Evolutionary conservation across 2,329 filamentous ascomycete species (phyloP).

Genomic region (Fonsecaea erecta): DNA sequence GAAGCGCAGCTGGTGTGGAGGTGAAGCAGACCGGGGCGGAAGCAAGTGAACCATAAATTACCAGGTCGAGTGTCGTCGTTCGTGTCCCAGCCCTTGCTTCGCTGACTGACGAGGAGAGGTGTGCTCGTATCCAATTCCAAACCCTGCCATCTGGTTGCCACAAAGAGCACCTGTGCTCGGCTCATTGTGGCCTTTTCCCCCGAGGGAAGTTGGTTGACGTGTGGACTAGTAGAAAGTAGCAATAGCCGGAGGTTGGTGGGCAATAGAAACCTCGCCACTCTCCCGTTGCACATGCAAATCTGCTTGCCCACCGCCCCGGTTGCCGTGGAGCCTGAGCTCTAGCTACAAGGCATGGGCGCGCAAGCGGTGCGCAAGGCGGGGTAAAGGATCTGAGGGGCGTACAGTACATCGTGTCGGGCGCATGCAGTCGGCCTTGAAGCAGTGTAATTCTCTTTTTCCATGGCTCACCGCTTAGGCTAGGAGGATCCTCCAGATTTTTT

Average conservation of each 20-base stretch:
- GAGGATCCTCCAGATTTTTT: neutral
- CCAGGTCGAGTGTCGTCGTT: neutral
- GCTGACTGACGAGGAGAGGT: neutral
- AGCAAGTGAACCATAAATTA: neutral
- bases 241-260: neutral
- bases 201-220: neutral
- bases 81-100: neutral
- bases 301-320: neutral
- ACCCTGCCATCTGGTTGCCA: slow-evolving; percentile 5
- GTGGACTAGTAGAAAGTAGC: neutral
- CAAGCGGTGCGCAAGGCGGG: neutral
- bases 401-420: neutral
- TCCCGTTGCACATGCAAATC: neutral
- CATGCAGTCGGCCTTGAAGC: neutral
- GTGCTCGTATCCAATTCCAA: neutral
- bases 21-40: neutral
- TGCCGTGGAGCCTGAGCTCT: neutral
- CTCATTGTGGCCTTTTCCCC: neutral
- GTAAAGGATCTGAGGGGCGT: neutral
- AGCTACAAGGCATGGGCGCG: neutral
- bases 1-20: neutral
- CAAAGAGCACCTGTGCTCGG: neutral
- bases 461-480: neutral
- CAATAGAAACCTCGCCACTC: neutral
- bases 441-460: neutral